These are phyloP conservation scores for Cryptosporidium ubiquitum DNA, from an alignment of 169 alveolate species.

Conservation along the genomic window DNA sequence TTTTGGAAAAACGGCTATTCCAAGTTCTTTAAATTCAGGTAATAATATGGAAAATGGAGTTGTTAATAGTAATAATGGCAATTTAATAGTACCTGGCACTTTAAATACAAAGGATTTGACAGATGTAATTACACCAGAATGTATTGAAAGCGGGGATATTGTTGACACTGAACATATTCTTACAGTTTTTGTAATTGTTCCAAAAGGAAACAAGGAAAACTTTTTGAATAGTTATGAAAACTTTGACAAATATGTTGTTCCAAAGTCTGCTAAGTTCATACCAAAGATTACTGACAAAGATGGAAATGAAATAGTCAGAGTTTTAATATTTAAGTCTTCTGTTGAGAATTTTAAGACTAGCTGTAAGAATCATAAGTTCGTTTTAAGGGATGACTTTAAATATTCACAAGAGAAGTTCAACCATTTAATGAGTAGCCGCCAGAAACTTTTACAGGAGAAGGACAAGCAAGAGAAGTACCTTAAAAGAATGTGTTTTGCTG, in stretches of 20 bases:
- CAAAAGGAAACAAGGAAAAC: conserved; percentile 80
- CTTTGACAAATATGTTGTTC: conserved; percentile 84
- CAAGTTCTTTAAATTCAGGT: not conserved
- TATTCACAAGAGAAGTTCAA: conserved; percentile 86
- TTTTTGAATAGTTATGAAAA: conserved; percentile 81
- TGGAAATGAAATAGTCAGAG: conserved; percentile 85
- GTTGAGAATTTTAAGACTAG: conserved; percentile 81
- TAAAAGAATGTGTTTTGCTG: conserved; percentile 86
- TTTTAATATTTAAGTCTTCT: conserved; percentile 82
- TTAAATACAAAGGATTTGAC: conserved; percentile 80
- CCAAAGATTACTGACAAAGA: conserved; percentile 82
- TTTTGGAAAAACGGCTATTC: conserved; percentile 15
- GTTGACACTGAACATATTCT: conserved; percentile 85
- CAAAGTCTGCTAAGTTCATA: conserved; percentile 83
- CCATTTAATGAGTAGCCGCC: conserved; percentile 80
- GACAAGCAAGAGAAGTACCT: conserved; percentile 87
- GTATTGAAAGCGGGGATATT: conserved; percentile 82
- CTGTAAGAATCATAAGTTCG: conserved; percentile 81
- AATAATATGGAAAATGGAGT: not conserved
- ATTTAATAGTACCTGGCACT: conserved; percentile 11
- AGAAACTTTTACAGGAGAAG: conserved; percentile 85
- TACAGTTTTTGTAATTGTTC: conserved; percentile 86
- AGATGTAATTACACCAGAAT: conserved; percentile 87
- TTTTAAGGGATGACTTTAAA: conserved; percentile 82
- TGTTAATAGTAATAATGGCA: not conserved